These are phyloP conservation scores for Irpex rosettiformis DNA, from an alignment of 1,284 basidiomycete genomes.

Conservation along the genomic window DNA sequence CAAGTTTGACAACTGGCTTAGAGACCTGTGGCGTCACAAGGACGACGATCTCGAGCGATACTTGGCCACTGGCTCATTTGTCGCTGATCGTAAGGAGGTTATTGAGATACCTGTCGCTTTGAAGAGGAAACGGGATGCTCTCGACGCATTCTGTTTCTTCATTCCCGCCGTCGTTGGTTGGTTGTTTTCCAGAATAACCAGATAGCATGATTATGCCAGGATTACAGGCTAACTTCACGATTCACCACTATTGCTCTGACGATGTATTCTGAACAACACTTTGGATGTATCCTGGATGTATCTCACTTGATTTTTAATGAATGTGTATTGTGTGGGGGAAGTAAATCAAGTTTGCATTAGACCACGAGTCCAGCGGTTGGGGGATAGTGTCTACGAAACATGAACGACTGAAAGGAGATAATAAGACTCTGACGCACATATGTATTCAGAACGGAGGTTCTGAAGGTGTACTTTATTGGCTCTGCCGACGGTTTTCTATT, in stretches of 20 bases:
- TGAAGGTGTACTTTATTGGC: not conserved
- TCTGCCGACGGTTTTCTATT: slow-evolving; percentile 60
- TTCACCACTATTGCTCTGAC: not conserved
- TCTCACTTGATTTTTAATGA: not conserved
- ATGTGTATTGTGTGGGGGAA: not conserved
- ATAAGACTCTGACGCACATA: not conserved
- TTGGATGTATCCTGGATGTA: not conserved
- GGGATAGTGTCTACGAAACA: not conserved
- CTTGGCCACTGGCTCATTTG: slow-evolving; percentile 45
- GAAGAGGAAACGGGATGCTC: slow-evolving; percentile 46
- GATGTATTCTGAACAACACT: not conserved
- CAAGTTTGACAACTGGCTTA: slow-evolving; percentile 82
- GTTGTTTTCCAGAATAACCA: slow-evolving; percentile 39
- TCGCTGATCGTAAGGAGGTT: slow-evolving; percentile 22
- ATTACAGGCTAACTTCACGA: not conserved
- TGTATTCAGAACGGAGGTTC: not conserved
- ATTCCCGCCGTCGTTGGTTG: slow-evolving; percentile 54
- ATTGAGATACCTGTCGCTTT: slow-evolving; percentile 61
- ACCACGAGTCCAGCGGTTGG: too few relatives aligned
- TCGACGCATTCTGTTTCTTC: slow-evolving; percentile 70
- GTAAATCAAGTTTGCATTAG: not conserved
- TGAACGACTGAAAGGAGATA: not conserved
- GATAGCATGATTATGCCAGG: not conserved
- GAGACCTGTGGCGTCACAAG: slow-evolving; percentile 80
- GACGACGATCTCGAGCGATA: slow-evolving; percentile 72